Percentiles rank a stretch among this genome's conserved stretches.
Evolutionary conservation across 345 rosid genomes (phyloP).

Genomic region (Eucalyptus pauciflora): DNA sequence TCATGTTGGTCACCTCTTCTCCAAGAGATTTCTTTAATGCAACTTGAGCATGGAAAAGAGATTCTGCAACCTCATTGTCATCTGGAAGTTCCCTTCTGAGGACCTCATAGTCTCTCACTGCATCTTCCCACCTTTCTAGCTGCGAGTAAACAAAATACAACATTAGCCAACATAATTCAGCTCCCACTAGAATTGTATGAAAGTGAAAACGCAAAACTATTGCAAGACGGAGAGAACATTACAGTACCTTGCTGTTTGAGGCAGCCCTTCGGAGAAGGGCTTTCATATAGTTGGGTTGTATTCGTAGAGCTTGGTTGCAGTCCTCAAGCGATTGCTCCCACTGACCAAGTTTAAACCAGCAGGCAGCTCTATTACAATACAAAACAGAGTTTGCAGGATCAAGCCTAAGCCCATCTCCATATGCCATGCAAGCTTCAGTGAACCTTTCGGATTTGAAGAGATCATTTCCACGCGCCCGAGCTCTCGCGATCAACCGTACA

Average conservation of each 20-base stretch:
- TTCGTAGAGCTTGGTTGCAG: conserved; percentile 59
- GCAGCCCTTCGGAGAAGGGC: conserved; percentile 89
- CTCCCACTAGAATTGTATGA: neutral
- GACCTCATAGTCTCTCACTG: conserved; percentile 78
- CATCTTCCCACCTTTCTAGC: conserved; percentile 88
- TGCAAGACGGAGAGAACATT: neutral
- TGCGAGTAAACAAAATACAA: conserved; percentile 12
- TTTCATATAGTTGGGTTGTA: conserved; percentile 66
- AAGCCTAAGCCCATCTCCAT: conserved; percentile 76
- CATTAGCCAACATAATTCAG: neutral
- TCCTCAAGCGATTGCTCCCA: conserved; percentile 86
- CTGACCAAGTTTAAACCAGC: conserved; percentile 74
- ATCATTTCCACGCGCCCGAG: conserved; percentile 78
- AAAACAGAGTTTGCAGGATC: conserved; percentile 81
- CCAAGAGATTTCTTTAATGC: conserved; percentile 89
- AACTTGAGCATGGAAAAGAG: conserved; percentile 89
- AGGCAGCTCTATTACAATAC: conserved; percentile 80
- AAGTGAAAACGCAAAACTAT: neutral
- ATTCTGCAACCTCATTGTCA: conserved; percentile 77
- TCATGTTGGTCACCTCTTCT: conserved; percentile 82
- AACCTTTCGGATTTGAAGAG: conserved; percentile 93
- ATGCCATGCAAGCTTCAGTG: conserved; percentile 92
- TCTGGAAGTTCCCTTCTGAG: conserved; percentile 72
- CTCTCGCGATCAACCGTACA: conserved; percentile 57
- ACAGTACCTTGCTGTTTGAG: conserved; percentile 62